Percentiles rank a stretch among this genome's conserved stretches.
Conservation (phyloP, 768 basidiomycete genomes). For the Candolleomyces efflorescens region DNA sequence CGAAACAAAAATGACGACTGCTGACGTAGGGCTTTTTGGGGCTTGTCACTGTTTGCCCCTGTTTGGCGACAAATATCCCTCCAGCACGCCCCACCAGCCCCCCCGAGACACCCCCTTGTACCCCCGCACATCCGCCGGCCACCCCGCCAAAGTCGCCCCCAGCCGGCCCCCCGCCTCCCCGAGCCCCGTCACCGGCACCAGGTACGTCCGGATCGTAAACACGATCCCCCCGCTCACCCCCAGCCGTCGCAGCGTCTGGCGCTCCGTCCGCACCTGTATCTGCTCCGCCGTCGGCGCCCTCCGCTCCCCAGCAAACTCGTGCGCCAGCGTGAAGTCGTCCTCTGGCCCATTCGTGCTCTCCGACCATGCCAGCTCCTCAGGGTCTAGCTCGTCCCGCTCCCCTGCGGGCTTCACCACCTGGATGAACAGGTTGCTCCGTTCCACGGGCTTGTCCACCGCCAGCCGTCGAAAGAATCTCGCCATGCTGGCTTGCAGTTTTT, state of each 20-base stretch:
- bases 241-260: slow-evolving; percentile 64
- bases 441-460: slow-evolving; percentile 62
- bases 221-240: slow-evolving; percentile 59
- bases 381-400: slow-evolving; percentile 37
- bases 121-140: slow-evolving; percentile 57
- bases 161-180: slow-evolving; percentile 55
- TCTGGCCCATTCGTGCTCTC: slow-evolving; percentile 52
- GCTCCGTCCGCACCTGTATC: slow-evolving; percentile 56
- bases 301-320: slow-evolving; percentile 11
- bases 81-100: slow-evolving; percentile 27
- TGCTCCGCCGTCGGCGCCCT: slow-evolving; percentile 31
- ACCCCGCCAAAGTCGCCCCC: slow-evolving; percentile 59
- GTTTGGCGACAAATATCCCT: slow-evolving; percentile 40
- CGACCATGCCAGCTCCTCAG: slow-evolving; percentile 66
- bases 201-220: slow-evolving; percentile 68
- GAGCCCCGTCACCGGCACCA: slow-evolving; percentile 50
- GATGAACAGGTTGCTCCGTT: slow-evolving; percentile 64
- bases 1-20: slow-evolving; percentile 45
- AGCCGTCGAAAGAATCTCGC: slow-evolving; percentile 68
- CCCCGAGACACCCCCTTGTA: slow-evolving; percentile 38
- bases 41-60: slow-evolving; percentile 31
- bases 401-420: slow-evolving; percentile 23
- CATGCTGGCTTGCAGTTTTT: slow-evolving; percentile 60
- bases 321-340: slow-evolving; percentile 32
- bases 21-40: slow-evolving; percentile 50